Conservation (phyloP, 345 rosid species). For the Excoecaria cochinchinensis region DNA sequence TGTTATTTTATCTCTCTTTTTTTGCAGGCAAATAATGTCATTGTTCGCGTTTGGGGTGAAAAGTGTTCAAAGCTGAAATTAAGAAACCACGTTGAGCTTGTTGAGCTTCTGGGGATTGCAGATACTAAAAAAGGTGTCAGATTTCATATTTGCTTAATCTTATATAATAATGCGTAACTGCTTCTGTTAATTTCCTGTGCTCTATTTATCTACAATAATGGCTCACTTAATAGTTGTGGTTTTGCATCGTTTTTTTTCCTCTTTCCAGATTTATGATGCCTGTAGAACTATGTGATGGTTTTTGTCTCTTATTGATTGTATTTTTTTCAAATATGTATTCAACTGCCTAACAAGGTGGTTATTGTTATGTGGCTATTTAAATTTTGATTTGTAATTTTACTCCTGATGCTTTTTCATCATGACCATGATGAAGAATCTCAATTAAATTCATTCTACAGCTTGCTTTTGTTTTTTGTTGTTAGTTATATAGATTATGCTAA, state of each 20-base stretch:
- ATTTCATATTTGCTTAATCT: background rate
- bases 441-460: background rate
- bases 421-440: background rate
- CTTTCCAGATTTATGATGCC: no score
- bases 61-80: constrained; percentile 52
- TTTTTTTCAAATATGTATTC: background rate
- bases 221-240: background rate
- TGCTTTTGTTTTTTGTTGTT: background rate
- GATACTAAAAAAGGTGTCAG: constrained; percentile 66
- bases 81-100: constrained; percentile 89
- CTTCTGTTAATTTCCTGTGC: background rate
- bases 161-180: background rate
- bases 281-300: no score
- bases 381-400: background rate
- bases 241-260: no score
- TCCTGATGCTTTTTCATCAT: background rate
- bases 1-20: background rate
- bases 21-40: constrained; percentile 67
- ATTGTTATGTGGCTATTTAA: background rate
- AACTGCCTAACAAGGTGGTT: background rate
- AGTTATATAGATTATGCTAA: background rate
- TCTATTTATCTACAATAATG: background rate
- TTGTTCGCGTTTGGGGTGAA: constrained; percentile 60
- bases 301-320: no score
- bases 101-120: constrained; percentile 81